Conservation (phyloP, 176 grass and related monocot species). For the Paspalum vaginatum region DNA sequence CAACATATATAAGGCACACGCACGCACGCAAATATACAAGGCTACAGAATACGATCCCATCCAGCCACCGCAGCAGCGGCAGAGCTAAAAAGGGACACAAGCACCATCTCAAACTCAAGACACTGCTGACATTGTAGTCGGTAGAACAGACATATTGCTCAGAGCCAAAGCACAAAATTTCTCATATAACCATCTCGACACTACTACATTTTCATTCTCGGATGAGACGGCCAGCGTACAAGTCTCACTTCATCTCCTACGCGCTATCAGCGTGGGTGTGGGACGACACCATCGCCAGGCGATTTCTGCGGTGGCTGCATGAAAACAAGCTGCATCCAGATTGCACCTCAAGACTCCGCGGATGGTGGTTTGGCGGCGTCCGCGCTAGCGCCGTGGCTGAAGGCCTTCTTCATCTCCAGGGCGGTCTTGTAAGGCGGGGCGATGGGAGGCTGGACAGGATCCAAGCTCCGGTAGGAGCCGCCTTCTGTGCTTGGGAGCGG, state of each 20-base stretch:
- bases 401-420: constrained; percentile 71
- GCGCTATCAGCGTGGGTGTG: too few relatives aligned
- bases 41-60: not conserved
- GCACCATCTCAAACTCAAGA: not conserved
- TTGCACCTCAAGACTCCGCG: constrained; percentile 19
- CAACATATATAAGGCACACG: too few relatives aligned
- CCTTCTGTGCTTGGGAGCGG: constrained; percentile 54
- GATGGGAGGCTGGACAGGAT: constrained; percentile 83
- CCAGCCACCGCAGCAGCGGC: not conserved
- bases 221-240: not conserved
- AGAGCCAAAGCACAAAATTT: not conserved
- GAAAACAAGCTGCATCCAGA: not conserved
- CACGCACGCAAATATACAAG: too few relatives aligned
- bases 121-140: too few relatives aligned
- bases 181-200: not conserved
- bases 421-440: constrained; percentile 85
- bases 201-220: not conserved
- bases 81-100: not conserved
- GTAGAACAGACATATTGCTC: too few relatives aligned
- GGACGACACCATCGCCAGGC: too few relatives aligned
- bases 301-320: not conserved
- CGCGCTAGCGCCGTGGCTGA: constrained; percentile 39
- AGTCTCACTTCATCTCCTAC: not conserved
- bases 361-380: constrained; percentile 41
- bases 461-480: constrained; percentile 65